Percentiles rank a stretch among this genome's conserved stretches.
Evolutionary conservation across 2,329 filamentous ascomycete species (phyloP).

Genomic region (Diaporthe velutina): DNA sequence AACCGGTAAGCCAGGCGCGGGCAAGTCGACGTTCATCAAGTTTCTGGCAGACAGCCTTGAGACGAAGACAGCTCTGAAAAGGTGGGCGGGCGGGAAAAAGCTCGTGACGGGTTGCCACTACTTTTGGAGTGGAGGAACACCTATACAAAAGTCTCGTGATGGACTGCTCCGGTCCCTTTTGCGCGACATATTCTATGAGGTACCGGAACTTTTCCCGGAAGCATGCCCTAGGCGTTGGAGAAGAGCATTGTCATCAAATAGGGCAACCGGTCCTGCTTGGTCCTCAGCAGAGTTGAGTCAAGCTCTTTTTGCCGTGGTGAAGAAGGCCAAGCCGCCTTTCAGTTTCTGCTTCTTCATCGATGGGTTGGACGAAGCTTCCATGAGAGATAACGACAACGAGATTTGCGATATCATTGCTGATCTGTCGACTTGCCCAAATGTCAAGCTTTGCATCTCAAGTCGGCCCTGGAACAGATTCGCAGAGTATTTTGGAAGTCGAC

Average conservation of each 20-base stretch:
- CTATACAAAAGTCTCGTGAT: background rate
- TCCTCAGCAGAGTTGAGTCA: background rate
- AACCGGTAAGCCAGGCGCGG: background rate
- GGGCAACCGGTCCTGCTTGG: background rate
- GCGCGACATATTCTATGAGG: background rate
- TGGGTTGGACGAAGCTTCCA: background rate
- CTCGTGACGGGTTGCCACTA: background rate
- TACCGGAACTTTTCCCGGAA: background rate
- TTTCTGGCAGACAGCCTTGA: background rate
- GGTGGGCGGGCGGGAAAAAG: background rate
- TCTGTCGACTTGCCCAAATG: background rate
- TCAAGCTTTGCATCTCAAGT: slow-evolving; percentile 10
- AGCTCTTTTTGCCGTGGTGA: background rate
- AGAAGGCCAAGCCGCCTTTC: background rate
- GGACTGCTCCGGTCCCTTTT: background rate
- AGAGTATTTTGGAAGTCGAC: background rate
- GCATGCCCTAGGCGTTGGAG: background rate
- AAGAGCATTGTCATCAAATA: background rate
- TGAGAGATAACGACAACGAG: background rate
- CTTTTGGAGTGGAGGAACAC: background rate
- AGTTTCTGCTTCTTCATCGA: slow-evolving; percentile 16
- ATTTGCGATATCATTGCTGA: background rate
- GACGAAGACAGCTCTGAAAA: background rate
- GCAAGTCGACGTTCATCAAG: slow-evolving; percentile 19
- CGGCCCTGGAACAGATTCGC: slow-evolving; percentile 5